Percentiles rank a stretch among this genome's conserved stretches.
Evolutionary conservation across 345 rosid species (phyloP).

Genomic region (Eucalyptus lansdowneana): DNA sequence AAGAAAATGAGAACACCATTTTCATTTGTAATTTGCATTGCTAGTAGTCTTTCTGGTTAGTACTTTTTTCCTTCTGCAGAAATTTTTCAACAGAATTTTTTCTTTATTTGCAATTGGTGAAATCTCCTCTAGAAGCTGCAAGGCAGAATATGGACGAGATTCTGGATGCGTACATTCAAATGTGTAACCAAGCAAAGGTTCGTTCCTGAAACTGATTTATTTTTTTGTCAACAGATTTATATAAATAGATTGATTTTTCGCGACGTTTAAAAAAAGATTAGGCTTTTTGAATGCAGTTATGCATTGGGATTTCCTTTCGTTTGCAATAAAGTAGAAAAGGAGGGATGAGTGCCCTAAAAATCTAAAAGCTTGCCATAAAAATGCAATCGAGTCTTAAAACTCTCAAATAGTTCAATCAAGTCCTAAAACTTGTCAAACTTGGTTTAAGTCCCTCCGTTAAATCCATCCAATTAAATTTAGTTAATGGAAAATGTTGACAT

Average conservation of each 20-base stretch:
- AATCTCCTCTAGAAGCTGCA: background rate
- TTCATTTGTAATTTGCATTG: background rate
- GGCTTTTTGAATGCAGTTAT: background rate
- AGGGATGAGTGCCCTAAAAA: background rate
- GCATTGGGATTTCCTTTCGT: background rate
- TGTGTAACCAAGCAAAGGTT: slow-evolving; percentile 12
- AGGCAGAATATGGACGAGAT: background rate
- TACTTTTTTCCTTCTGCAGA: background rate
- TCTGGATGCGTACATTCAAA: slow-evolving; percentile 13
- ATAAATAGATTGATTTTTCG: background rate
- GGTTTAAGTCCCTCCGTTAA: background rate
- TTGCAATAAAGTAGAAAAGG: background rate
- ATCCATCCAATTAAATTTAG: background rate
- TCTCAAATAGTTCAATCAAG: background rate
- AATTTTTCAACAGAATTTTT: background rate
- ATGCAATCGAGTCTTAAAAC: background rate
- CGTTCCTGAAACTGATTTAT: background rate
- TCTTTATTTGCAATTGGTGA: background rate
- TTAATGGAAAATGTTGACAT: background rate
- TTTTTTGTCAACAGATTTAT: background rate
- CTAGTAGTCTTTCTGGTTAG: background rate
- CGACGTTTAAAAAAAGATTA: background rate
- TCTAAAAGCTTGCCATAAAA: background rate
- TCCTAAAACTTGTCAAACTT: background rate
- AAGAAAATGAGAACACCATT: background rate